Conservation (phyloP, 805 yeast species). For the Lipomyces sp. region DNA sequence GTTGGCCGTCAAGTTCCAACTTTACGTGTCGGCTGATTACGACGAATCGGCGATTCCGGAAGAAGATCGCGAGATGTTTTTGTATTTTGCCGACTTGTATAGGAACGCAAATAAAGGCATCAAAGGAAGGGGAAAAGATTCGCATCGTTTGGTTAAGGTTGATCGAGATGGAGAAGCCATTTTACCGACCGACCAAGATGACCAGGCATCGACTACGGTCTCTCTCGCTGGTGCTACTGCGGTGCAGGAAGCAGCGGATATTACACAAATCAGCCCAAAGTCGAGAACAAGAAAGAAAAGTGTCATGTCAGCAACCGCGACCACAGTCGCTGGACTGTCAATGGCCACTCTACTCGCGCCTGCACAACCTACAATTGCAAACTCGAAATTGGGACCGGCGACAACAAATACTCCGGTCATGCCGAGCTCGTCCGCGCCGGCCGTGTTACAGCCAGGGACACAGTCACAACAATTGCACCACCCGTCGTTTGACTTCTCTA, state of each 20-base stretch:
- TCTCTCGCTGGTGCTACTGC: background rate
- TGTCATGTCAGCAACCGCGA: background rate
- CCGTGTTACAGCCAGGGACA: background rate
- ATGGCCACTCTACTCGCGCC: background rate
- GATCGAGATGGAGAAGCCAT: conserved; percentile 12
- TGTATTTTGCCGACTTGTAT: conserved; percentile 80
- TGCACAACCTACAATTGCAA: background rate
- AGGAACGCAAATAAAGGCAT: conserved; percentile 90
- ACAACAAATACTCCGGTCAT: background rate
- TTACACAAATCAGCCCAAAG: background rate
- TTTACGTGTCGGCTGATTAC: conserved; percentile 37
- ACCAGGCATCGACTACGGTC: conserved; percentile 44
- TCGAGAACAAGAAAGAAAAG: background rate
- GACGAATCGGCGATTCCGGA: conserved; percentile 53
- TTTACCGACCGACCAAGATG: conserved; percentile 53
- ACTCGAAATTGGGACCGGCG: background rate
- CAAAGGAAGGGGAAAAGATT: conserved; percentile 80
- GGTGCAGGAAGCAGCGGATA: background rate
- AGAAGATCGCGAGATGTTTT: conserved; percentile 69
- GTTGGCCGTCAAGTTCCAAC: conserved; percentile 57
- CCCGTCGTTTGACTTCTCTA: conserved; percentile 1
- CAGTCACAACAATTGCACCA: background rate
- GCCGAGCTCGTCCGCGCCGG: background rate
- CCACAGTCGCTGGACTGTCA: background rate
- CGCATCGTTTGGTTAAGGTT: conserved; percentile 27